These are phyloP conservation scores for Eucalyptus lansdowneana DNA, from an alignment of 345 rosid species.

Conservation along the genomic window DNA sequence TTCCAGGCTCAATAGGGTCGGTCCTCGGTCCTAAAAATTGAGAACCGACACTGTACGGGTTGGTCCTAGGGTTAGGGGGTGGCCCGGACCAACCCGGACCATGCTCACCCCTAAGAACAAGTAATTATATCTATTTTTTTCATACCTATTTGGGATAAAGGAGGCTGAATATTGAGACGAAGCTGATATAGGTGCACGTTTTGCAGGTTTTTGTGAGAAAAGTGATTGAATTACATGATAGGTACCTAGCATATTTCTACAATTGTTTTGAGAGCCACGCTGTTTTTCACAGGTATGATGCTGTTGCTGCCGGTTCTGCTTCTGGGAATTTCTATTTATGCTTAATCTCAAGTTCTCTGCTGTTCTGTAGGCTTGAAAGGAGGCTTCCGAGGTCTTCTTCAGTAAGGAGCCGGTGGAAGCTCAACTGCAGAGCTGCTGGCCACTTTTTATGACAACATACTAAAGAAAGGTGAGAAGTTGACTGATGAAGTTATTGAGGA, in stretches of 20 bases:
- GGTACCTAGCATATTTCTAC: constrained; percentile 52
- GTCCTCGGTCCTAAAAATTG: too few species aligned
- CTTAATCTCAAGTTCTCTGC: neutral
- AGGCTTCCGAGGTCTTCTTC: constrained; percentile 53
- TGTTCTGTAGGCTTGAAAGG: constrained; percentile 40
- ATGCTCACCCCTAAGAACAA: too few species aligned
- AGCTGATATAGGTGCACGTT: neutral
- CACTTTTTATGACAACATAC: constrained; percentile 46
- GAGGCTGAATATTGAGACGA: neutral
- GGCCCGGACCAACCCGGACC: too few species aligned
- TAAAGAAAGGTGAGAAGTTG: constrained; percentile 59
- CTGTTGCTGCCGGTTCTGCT: neutral
- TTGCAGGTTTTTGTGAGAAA: constrained; percentile 63
- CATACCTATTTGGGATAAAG: neutral
- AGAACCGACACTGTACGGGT: too few species aligned
- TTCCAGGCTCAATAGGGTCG: too few species aligned
- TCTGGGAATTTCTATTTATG: neutral
- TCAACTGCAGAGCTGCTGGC: constrained; percentile 59
- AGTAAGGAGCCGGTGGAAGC: constrained; percentile 43
- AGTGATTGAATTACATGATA: constrained; percentile 70
- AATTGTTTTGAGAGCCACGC: constrained; percentile 66
- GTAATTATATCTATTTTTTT: neutral
- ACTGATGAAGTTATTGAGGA: constrained; percentile 60
- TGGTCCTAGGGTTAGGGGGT: too few species aligned
- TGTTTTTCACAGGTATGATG: constrained; percentile 49